Base-by-base conservation (phyloP, 2,329 filamentous ascomycete species). In the Sporothrix pseudoabietina region DNA sequence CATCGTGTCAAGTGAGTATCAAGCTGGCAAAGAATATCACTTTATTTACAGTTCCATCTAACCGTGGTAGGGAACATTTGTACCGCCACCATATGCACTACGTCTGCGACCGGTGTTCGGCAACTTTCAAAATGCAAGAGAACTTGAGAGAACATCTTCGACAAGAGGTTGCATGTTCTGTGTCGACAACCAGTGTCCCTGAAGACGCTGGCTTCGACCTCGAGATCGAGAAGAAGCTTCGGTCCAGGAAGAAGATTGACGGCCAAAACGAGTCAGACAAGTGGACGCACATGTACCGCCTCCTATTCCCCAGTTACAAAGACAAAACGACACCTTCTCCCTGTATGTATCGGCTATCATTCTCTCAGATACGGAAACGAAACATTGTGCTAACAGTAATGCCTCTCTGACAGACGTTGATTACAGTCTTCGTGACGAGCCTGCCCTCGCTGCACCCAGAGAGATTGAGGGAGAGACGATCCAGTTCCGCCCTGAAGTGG, bases 1-100 rank as follows among this genome's bases (percentile, higher is more conserved):
- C 81, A 83, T 70, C 78, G 82, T 0, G 80, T 83, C 77, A 84
- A 84, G 78, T 81, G 73, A 49, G 78, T 74, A 14, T 12, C 8
- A 22, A 4, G 1, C 22, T 0, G 41, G 0, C 0, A 8, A 9
- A 2, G 3, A 16, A 10, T n/a, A n/a, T 49, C 65, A 70, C 30
- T 54, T 19, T 35, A 8, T 16, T 1, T 7, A 8, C 4, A 3
- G 26, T 22, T 3, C 47, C n/a, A 22, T 61, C 52, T 44, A 30
- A 41, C 19, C 7, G 12, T 41, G 2, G 14, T 52, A 81, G 79
- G 74, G 82, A 82, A 52, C 82, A 83, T 71, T 74, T 84, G 0
- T 82, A 83, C 52, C 80, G 80, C 3, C 79, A 81, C 6, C 82
- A 84, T 73, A 77, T 79, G 0, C 79, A 75, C 5, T 76, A 73